Percentiles rank a stretch among this genome's conserved stretches.
These are phyloP conservation scores for Leccinum imitatum DNA, from an alignment of 768 basidiomycete species.

Conservation along the genomic window DNA sequence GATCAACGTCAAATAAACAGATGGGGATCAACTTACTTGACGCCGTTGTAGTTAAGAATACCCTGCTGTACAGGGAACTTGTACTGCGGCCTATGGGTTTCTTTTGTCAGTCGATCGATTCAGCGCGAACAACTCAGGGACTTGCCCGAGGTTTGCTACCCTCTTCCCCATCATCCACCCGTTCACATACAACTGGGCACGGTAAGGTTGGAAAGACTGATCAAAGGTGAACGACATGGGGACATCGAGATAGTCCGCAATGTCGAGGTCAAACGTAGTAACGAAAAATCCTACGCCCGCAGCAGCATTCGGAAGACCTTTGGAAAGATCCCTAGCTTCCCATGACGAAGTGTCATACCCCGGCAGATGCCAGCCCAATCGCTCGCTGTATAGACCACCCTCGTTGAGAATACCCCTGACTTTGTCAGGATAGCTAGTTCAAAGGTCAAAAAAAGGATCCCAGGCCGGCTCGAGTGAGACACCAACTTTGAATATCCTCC, in stretches of 20 bases:
- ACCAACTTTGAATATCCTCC: constrained; percentile 66
- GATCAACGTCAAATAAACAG: neutral
- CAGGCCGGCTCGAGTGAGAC: neutral
- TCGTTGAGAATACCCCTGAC: constrained; percentile 68
- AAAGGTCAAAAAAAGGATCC: neutral
- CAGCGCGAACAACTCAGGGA: constrained; percentile 1
- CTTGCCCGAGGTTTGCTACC: constrained; percentile 67
- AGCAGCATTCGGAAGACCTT: constrained; percentile 53
- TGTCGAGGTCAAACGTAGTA: constrained; percentile 63
- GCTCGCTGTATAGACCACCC: constrained; percentile 70
- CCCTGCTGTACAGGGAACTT: constrained; percentile 86
- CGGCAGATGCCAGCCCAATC: constrained; percentile 73
- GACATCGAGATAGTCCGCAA: constrained; percentile 62
- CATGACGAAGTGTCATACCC: constrained; percentile 65
- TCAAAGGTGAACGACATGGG: constrained; percentile 73
- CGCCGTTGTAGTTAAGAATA: constrained; percentile 69
- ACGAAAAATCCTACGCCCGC: constrained; percentile 85
- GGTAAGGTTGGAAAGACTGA: constrained; percentile 62
- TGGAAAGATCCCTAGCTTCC: constrained; percentile 51
- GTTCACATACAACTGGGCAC: constrained; percentile 75
- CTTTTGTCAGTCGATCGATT: constrained; percentile 5
- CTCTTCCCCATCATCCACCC: constrained; percentile 91
- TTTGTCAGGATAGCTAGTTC: constrained; percentile 70
- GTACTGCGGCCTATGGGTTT: constrained; percentile 57
- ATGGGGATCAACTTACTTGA: constrained; percentile 46